Evolutionary conservation across 129 eudicot species (phyloP), one percentile per base, ranked within the genome.

Genomic region (Pulicaria dysenterica): DNA sequence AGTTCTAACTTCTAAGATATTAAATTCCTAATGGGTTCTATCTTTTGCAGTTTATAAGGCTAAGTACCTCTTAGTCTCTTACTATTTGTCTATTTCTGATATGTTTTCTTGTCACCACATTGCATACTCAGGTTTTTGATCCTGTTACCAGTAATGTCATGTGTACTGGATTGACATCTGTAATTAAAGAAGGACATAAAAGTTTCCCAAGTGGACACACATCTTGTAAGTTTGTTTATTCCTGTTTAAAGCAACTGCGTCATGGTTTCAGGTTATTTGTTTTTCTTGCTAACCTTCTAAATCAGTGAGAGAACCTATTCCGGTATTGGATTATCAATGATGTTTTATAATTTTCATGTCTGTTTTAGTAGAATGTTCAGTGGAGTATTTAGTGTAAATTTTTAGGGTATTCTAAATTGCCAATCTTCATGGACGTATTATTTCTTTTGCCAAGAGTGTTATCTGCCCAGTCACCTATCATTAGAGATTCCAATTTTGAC

Each of bases 111-210:
- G 38, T 15, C 47, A 11, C 61, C 54, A 40, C 57, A 44, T 78
- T 70, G 40, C 38, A 73, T 42, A 13, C 77, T 14, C 65, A 88
- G 97, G 82, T 81, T 65, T 91, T 81, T 81, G 87, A 87, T 75
- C 73, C 83, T 55, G 87, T 90, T 79, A 90, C 90, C 12, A 74
- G 85, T 58, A 65, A 82, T 74, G 97, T 88, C 73, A 82, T 76
- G 74, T 91, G 97, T 77, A 89, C 93, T 42, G 96, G 97, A 49
- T 64, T 81, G 17, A 76, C 83, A 67, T 86, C 88, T 53, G 82
- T 89, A 69, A 89, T 92, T 69, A 92, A 87, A 86, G 97, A 89
- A 89, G 97, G 97, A 63, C 89, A 89, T 73, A 92, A 92, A 77
- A 89, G 96, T 67, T 92, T 92, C 50, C 96, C 97, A 31, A 92